These are phyloP conservation scores for Asterella californica DNA, from an alignment of 225 moss, liverwort and hornwort species.

Conservation along the genomic window DNA sequence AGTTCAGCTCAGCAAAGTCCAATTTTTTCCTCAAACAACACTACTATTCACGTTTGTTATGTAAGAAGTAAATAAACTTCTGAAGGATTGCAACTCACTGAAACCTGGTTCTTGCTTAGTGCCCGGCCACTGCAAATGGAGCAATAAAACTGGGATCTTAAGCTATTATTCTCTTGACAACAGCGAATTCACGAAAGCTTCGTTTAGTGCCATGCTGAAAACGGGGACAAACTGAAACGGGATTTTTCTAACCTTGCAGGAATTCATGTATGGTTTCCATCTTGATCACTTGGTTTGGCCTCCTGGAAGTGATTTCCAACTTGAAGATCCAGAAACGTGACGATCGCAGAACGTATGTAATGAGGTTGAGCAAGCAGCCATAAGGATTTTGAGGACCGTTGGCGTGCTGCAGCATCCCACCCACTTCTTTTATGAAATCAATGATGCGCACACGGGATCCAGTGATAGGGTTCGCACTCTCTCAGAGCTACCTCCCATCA, in stretches of 20 bases:
- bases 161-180: background rate
- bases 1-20: background rate
- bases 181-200: constrained; percentile 1
- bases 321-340: background rate
- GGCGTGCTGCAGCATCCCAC: constrained; percentile 4
- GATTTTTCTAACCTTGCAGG: background rate
- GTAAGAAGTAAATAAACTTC: background rate
- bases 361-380: background rate
- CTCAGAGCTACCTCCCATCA: background rate
- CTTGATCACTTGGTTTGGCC: background rate
- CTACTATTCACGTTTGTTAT: background rate
- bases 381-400: background rate
- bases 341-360: background rate
- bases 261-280: constrained; percentile 6
- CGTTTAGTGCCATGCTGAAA: background rate
- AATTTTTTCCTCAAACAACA: background rate
- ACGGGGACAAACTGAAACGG: background rate
- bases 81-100: background rate
- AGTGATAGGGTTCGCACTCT: constrained; percentile 16
- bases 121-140: background rate
- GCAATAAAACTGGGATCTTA: background rate
- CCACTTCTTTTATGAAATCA: background rate
- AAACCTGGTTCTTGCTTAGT: background rate
- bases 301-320: background rate
- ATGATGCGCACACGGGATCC: constrained; percentile 1